Base-by-base conservation (phyloP, 257 asterid genomes). In the Schizonepeta tenuifolia region DNA sequence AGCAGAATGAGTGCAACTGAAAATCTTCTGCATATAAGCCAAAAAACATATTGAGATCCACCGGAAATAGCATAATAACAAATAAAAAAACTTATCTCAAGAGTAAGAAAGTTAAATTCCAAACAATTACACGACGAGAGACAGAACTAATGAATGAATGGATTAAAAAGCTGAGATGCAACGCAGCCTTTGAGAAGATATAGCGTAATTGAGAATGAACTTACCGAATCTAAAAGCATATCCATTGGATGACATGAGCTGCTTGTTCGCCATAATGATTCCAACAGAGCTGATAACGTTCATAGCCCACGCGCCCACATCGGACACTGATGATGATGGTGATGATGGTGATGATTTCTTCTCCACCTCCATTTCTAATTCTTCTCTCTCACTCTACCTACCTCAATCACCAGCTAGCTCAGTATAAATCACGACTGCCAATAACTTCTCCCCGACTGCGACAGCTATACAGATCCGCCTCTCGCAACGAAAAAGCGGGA, bases 261-360 rank as follows among this genome's bases (percentile, higher is more conserved):
- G 95, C 89, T 93, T 93, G 70, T 93, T 93, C 2, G 96, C 98
- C 96, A 93, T 88, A 71, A 93, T 93, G 75, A 93, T 89, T 49
- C 98, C 98, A 13, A 93, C 98, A 4, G 98, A 93, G 60, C 98
- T 93, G 75, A 93, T 62, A 11, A 93, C 92, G 73, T 93, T 93
- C 98, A 93, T 93, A 35, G 89, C 98, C 98, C 98, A 93, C 61
- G 98, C 98, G 15, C 98, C 97, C 44, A 89, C 85, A 80, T 93
- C 93, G 9, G 98, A 93, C 38, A 93, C 96, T 15, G 83, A 74
- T 26, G 94, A 57, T 20, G 86, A 44, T 7, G 54, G 8, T 18
- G 54, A 46, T 13, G 53, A 15, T 84, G 36, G 4, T 5, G 51
- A 43, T 17, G 89, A 38, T 84, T 89, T 91, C 88, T 84, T 93